Percentiles rank a stretch among this genome's conserved stretches.
Conservation (phyloP, 2,329 filamentous ascomycete species). For the Scedosporium aurantiacum region DNA sequence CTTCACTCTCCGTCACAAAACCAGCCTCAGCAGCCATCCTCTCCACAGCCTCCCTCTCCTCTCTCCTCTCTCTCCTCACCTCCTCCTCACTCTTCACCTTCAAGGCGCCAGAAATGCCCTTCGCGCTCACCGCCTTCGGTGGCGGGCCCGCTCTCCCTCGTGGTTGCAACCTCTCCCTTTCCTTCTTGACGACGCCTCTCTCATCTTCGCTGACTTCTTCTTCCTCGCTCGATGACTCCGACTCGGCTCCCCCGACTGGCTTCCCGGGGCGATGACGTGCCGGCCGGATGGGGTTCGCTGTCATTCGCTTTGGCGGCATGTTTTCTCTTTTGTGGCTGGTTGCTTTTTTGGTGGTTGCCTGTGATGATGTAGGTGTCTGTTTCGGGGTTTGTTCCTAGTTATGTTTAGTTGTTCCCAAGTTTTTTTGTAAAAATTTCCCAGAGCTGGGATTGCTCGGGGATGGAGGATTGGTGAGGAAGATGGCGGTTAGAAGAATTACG, state of each 20-base stretch:
- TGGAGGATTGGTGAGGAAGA: too few species aligned
- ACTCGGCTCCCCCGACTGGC: slow-evolving; percentile 39
- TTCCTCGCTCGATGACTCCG: slow-evolving; percentile 43
- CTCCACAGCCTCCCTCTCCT: slow-evolving; percentile 19
- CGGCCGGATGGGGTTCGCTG: slow-evolving; percentile 73
- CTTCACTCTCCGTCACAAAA: slow-evolving; percentile 47
- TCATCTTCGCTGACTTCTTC: slow-evolving; percentile 32
- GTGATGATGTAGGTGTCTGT: too few species aligned
- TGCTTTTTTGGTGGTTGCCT: too few species aligned
- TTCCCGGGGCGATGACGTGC: slow-evolving; percentile 83
- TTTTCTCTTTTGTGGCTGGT: background rate
- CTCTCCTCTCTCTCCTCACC: slow-evolving; percentile 25
- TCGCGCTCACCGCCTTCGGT: slow-evolving; percentile 45
- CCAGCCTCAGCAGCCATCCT: slow-evolving; percentile 46
- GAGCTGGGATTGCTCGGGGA: too few species aligned
- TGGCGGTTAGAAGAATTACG: too few species aligned
- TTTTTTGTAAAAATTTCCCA: too few species aligned
- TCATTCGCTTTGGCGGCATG: slow-evolving; percentile 77
- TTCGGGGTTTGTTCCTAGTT: too few species aligned
- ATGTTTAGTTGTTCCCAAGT: too few species aligned
- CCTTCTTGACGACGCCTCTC: slow-evolving; percentile 14
- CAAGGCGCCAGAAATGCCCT: slow-evolving; percentile 43
- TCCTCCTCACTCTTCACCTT: slow-evolving; percentile 35
- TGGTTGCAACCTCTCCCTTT: slow-evolving; percentile 19
- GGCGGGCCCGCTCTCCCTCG: slow-evolving; percentile 30